Evolutionary conservation across 352 stramenopile genomes (phyloP), one percentile per base, ranked within the genome.

Genomic region (Phytophthora lateralis): DNA sequence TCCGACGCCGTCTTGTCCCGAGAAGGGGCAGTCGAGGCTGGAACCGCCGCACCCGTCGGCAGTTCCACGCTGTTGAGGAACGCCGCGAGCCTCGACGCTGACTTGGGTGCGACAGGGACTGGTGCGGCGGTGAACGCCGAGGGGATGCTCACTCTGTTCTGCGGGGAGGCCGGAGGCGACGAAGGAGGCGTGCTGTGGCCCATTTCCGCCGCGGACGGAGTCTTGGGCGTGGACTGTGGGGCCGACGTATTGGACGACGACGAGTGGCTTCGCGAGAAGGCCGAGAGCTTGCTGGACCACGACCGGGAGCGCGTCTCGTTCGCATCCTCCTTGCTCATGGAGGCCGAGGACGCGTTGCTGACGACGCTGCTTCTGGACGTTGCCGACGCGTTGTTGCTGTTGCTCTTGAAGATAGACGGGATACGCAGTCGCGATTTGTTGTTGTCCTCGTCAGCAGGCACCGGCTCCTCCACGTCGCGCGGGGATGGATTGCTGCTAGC

Each of bases 11-110:
- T 54, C 27, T 56, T 56, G 9, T 76, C 66, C 24, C 55, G 60
- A 26, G 53, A 50, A 32, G 59, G 48, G 1, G 73, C 57, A 26
- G 52, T 65, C 0, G 57, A 60, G 0, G 62, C 41, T 27, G 64
- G 63, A 6, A 48, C 41, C 14, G 61, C 12, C 10, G 52, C 18
- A 15, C 42, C 35, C 11, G 66, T 61, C 27, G 38, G 38, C 8
- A 24, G 1, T 44, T 87, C 75, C 3, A 92, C 82, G 9, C 69
- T 86, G 57, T 55, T 92, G 32, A 92, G 46, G 55, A 92, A 92
- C 6, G 77, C 77, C 6, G 82, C 78, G 2, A 92, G 60, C 52
- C 82, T 88, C 2, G 80, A 88, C 50, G 67, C 45, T 7, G 55
- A 63, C 50, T 77, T 73, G 29, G 56, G 57, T 18, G 72, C 58